Conservation (phyloP, 768 basidiomycete genomes). For the Naganishia friedmannii region DNA sequence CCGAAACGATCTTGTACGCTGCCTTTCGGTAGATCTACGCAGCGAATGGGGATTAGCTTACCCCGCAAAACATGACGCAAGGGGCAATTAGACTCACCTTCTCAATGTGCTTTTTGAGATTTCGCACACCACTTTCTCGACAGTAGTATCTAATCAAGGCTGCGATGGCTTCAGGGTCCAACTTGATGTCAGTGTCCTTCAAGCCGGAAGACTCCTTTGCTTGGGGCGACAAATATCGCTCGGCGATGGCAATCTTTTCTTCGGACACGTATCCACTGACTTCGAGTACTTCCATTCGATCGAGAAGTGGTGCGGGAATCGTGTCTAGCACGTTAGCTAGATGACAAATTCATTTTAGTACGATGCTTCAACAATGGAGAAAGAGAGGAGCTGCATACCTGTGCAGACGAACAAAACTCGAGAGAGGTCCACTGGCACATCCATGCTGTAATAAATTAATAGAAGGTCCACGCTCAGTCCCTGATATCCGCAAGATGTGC, state of each 20-base stretch:
- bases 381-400: slow-evolving; percentile 48
- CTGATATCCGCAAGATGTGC: neutral
- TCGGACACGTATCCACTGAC: slow-evolving; percentile 91
- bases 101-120: slow-evolving; percentile 97
- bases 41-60: too few relatives aligned
- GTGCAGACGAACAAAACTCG: slow-evolving; percentile 97
- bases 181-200: slow-evolving; percentile 73
- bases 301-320: slow-evolving; percentile 86
- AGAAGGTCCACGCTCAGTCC: neutral
- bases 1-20: slow-evolving; percentile 82
- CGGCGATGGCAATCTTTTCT: slow-evolving; percentile 84
- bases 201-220: slow-evolving; percentile 88
- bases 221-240: slow-evolving; percentile 83
- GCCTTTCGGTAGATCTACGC: slow-evolving; percentile 91
- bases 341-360: neutral
- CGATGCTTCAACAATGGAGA: slow-evolving; percentile 20
- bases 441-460: slow-evolving; percentile 63
- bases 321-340: slow-evolving; percentile 84
- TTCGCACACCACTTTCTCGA: slow-evolving; percentile 92
- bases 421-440: slow-evolving; percentile 92
- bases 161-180: slow-evolving; percentile 76
- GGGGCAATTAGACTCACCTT: slow-evolving; percentile 69
- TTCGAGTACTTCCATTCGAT: slow-evolving; percentile 95
- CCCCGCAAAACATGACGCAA: too few relatives aligned
- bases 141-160: slow-evolving; percentile 93